Evolutionary conservation across 2,329 filamentous ascomycete species (phyloP), one percentile per base, ranked within the genome.

Genomic region (Pseudopithomyces maydicus): DNA sequence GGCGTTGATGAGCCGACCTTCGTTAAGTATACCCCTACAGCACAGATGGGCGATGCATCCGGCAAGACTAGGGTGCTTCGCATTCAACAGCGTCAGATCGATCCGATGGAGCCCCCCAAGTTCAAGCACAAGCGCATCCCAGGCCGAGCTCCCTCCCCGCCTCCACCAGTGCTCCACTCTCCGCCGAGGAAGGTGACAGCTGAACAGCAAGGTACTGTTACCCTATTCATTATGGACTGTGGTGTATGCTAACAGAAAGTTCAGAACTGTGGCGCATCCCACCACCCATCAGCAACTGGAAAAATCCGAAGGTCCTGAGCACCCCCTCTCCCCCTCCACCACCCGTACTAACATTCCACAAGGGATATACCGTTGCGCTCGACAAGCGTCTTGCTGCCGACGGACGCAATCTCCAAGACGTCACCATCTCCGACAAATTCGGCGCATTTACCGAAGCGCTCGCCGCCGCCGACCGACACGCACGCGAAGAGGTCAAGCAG

Each of bases 101-200:
- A 99, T 77, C 95, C 95, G 0, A 90, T 97, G 89, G 94, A 97
- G 72, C 95, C 95, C 1, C 94, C 95, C 1, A 98, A 97, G 72
- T 97, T 98, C 81, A 98, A 98, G 78, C 92, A 97, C 80, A 98
- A 98, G 83, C 97, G 97, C 80, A 96, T 99, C 56, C 94, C 94
- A 10, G 86, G 92, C 67, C 93, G 94, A 35, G 93, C 95, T 10
- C 93, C 94, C 0, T 95, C 90, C 49, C 95, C 95, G 2, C 95
- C 95, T 1, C 91, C 95, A 15, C 95, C 95, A 1, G 87, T 99
- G 47, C 91, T 99, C 87, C 93, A 96, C 75, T 97, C 92, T 2
- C 95, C 95, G 14, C 93, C 95, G 0, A 84, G 95, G 60, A 99
- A 98, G 73, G 83, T 99, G 59, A 99, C 95, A 1, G 95, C 94